Base-by-base conservation (phyloP, 2,329 filamentous ascomycete species). In the Colletotrichum tamarilloi region DNA sequence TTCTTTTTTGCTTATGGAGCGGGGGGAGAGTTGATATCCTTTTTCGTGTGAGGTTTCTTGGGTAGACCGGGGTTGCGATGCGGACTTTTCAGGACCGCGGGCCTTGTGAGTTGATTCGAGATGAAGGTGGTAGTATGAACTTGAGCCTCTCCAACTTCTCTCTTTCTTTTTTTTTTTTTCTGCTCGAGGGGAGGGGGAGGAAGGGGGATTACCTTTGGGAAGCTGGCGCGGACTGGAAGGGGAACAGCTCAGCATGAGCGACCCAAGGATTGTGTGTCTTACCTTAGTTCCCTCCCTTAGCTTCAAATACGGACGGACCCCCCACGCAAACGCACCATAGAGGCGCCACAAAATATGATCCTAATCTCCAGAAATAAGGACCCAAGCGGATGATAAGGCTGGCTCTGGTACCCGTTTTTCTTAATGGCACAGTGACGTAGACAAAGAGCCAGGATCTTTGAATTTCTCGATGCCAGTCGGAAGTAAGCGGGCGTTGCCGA, bases 201-300 rank as follows among this genome's bases (percentile, higher is more conserved):
- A 28, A 11, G 16, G 42, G 53, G 53, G 42, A 28, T 11, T 57
- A 38, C 28, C 19, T 67, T 56, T 12, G 30, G 30, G 14, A 66
- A 59, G 38, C 57, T n/a, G 49, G 42, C 30, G 55, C 55, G 53
- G 35, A 28, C 46, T n/a, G 19, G 14, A 66, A 66, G 63, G 60
- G 60, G 57, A 58, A 68, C 49, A 52, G 62, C 52, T 24, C 38
- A 53, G 71, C 53, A 49, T 62, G 68, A 55, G 63, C 68, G 26
- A 16, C 14, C 24, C 49, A 56, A 68, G 49, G 38, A 38, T 35
- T 16, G 49, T 73, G 71, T 71, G 38, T 42, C 38, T 42, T 42
- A 42, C 38, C 71, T 73, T 59, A 72, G 59, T 16, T 59, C 63
- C 70, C 55, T 62, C 60, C 67, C 71, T 71, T 73, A 71, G 71